Conservation (phyloP, 306 rosid genomes). For the Citrullus amarus region DNA sequence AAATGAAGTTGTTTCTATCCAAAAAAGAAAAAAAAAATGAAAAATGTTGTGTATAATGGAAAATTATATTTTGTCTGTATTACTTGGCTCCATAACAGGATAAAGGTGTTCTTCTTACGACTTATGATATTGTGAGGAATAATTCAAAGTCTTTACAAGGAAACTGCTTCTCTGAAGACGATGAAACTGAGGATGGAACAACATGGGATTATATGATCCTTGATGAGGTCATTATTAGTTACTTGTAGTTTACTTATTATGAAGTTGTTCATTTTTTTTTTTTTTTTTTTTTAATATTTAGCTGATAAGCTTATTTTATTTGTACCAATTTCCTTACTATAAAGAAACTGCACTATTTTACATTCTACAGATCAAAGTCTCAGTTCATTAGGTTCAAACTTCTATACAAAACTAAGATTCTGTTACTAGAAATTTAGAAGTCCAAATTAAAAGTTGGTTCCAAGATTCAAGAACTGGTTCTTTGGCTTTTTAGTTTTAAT, state of each 20-base stretch:
- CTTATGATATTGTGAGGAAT: conserved; percentile 85
- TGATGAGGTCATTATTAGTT: conserved; percentile 53
- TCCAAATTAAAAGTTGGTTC: neutral
- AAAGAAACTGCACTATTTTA: neutral
- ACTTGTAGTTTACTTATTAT: neutral
- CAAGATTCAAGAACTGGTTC: neutral
- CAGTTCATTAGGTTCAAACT: neutral
- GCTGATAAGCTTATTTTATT: neutral
- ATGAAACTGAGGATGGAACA: conserved; percentile 41
- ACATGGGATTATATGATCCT: conserved; percentile 96
- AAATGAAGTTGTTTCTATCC: no score
- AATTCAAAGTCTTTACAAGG: conserved; percentile 66
- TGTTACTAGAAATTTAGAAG: neutral
- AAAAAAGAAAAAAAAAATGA: no score
- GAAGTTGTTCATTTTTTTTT: neutral
- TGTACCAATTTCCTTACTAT: neutral
- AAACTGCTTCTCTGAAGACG: conserved; percentile 25
- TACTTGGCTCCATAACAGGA: conserved; percentile 32
- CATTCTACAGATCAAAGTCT: neutral
- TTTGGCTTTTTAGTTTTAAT: neutral
- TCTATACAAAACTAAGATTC: neutral
- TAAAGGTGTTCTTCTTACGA: conserved; percentile 88
- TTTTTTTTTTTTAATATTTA: neutral
- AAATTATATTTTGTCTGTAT: conserved; percentile 1
- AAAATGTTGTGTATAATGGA: neutral